These are phyloP conservation scores for Meripilus lineatus DNA, from an alignment of 1,284 basidiomycete species.

Conservation along the genomic window DNA sequence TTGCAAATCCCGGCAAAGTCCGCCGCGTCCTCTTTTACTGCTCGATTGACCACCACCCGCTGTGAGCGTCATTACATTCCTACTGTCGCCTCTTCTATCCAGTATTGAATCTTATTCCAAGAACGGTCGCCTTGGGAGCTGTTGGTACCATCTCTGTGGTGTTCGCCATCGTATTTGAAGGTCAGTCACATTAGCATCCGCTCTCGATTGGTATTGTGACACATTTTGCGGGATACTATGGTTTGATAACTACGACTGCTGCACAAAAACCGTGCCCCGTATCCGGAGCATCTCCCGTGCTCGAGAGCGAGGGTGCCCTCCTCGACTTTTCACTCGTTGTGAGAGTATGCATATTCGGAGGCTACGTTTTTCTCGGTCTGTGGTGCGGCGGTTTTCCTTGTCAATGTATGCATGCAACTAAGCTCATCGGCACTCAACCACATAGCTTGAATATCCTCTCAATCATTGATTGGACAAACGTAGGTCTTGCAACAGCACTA, in stretches of 20 bases:
- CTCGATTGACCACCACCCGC: constrained; percentile 9
- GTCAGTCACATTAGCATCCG: no score
- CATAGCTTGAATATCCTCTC: constrained; percentile 11
- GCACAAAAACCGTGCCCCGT: no score
- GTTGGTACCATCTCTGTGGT: constrained; percentile 10
- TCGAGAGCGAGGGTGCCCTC: constrained; percentile 9
- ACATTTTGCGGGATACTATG: background rate
- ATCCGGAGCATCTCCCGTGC: no score
- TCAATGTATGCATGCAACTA: background rate
- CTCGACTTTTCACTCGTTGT: constrained; percentile 11
- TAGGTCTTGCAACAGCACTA: constrained; percentile 3
- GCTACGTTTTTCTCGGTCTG: constrained; percentile 14
- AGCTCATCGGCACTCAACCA: background rate
- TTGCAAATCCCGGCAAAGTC: constrained; percentile 10
- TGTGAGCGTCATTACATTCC: constrained; percentile 9
- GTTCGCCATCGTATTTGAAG: constrained; percentile 12
- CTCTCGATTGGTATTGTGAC: background rate
- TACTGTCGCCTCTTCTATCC: background rate
- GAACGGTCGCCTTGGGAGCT: constrained; percentile 10
- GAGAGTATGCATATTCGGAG: constrained; percentile 13
- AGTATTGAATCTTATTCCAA: background rate
- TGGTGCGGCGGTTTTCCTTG: constrained; percentile 6
- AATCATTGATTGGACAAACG: constrained; percentile 14
- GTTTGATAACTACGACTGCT: background rate
- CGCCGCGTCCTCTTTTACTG: constrained; percentile 16